These are phyloP conservation scores for Acanthamoeba divionensis DNA, from an alignment of 208 protist species.

Conservation along the genomic window DNA sequence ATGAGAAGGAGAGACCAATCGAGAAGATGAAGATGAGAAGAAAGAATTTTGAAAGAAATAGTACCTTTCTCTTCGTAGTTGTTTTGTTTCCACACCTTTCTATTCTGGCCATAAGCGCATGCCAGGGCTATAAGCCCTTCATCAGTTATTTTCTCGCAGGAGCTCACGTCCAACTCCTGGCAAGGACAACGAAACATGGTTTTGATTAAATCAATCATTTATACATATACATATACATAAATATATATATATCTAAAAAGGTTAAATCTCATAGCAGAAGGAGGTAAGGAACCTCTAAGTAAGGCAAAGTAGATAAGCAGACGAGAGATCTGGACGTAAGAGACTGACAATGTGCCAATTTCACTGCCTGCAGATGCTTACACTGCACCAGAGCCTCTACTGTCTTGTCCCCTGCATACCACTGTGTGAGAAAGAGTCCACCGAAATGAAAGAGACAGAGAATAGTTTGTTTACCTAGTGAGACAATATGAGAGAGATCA, in stretches of 20 bases:
- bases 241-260: no score
- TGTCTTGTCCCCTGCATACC: not conserved
- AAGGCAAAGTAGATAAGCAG: not conserved
- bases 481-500: not conserved
- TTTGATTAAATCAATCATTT: no score
- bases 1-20: no score
- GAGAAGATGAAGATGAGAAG: not conserved
- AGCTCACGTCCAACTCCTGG: conserved; percentile 25
- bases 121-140: not conserved
- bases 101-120: not conserved
- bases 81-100: conserved; percentile 3
- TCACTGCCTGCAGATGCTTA: not conserved
- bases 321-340: not conserved
- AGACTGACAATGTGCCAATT: not conserved
- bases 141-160: not conserved
- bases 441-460: not conserved
- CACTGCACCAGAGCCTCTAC: not conserved
- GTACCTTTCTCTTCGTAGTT: not conserved
- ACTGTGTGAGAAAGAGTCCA: not conserved
- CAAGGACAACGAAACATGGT: no score
- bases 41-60: not conserved
- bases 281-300: not conserved
- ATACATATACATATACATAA: no score
- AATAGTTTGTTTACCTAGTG: no score
- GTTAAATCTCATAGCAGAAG: no score